Percentiles rank a stretch among this genome's conserved stretches.
Evolutionary conservation across 73 alveolate species (phyloP).

Genomic region (Tetrahymena malaccensis): DNA sequence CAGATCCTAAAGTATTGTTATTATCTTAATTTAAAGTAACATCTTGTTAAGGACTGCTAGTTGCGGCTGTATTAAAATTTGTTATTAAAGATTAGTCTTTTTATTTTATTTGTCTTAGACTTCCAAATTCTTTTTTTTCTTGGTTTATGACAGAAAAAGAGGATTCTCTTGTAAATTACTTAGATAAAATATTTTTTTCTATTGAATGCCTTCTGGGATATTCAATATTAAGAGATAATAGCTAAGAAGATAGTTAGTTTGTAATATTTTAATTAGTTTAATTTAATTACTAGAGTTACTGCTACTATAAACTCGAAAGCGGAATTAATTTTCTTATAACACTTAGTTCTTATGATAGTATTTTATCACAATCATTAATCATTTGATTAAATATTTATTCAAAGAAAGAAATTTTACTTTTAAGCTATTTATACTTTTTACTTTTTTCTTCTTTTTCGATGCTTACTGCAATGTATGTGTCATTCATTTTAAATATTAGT

Average conservation of each 20-base stretch:
- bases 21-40: neutral
- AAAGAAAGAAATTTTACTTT: neutral
- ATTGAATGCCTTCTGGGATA: neutral
- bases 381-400: neutral
- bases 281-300: neutral
- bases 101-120: neutral
- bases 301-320: neutral
- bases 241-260: neutral
- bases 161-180: neutral
- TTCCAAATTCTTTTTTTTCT: neutral
- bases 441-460: neutral
- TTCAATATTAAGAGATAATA: neutral
- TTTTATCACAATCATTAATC: neutral
- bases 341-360: neutral
- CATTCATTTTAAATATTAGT: neutral
- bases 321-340: neutral
- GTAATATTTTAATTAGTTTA: neutral
- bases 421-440: neutral
- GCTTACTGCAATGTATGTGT: neutral
- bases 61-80: neutral
- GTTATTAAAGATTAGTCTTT: neutral
- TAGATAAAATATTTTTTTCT: neutral
- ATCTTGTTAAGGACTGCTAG: neutral
- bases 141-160: neutral
- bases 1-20: neutral